These are phyloP conservation scores for Dactylonectria estremocensis DNA, from an alignment of 2,329 filamentous ascomycete genomes.

Conservation along the genomic window DNA sequence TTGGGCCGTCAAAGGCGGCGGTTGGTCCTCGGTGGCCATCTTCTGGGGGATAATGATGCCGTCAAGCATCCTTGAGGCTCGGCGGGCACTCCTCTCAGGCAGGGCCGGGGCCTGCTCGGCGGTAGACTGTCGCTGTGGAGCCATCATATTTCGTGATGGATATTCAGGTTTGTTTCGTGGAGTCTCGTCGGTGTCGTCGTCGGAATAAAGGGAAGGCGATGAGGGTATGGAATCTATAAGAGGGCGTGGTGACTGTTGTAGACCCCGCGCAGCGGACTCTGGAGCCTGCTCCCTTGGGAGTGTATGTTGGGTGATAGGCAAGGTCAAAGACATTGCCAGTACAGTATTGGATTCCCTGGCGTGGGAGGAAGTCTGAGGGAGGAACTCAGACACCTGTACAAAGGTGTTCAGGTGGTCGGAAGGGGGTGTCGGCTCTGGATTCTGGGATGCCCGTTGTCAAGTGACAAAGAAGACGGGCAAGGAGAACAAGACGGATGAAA, in stretches of 20 bases:
- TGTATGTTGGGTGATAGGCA: constrained; percentile 41
- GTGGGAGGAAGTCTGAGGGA: constrained; percentile 23
- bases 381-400: constrained; percentile 21
- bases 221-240: constrained; percentile 48
- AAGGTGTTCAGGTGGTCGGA: constrained; percentile 16
- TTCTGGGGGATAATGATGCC: constrained; percentile 51
- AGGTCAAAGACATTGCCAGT: constrained; percentile 44
- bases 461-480: constrained; percentile 10
- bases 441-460: constrained; percentile 1
- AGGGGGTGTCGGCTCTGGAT: constrained; percentile 7
- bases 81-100: constrained; percentile 65
- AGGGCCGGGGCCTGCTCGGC: constrained; percentile 59
- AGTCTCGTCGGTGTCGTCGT: constrained; percentile 42
- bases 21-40: constrained; percentile 49
- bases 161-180: constrained; percentile 35
- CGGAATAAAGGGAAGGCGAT: constrained; percentile 46
- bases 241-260: constrained; percentile 37
- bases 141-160: constrained; percentile 47
- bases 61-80: constrained; percentile 61
- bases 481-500: constrained; percentile 3
- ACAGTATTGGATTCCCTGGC: constrained; percentile 31
- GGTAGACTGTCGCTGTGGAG: constrained; percentile 44
- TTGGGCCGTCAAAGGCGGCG: constrained; percentile 52
- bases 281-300: constrained; percentile 40
- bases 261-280: constrained; percentile 34